These are phyloP conservation scores for Dactylis glomerata DNA, from an alignment of 176 grass and related monocot genomes.

Conservation along the genomic window DNA sequence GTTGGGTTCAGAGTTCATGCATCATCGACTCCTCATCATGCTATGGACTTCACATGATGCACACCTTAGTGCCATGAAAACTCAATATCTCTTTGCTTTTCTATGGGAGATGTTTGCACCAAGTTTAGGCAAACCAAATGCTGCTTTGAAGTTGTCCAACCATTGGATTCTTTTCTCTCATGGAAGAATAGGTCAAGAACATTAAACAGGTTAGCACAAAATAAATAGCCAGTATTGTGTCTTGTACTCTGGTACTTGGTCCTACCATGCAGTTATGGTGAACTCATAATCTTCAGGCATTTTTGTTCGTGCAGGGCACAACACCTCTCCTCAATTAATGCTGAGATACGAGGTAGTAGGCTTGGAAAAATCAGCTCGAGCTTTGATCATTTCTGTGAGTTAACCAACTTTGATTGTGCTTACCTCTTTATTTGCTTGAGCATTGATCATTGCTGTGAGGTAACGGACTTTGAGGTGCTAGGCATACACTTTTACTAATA, in stretches of 20 bases:
- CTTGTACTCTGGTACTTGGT: neutral
- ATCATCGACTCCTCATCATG: neutral
- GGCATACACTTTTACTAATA: neutral
- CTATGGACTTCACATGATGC: conserved; percentile 18
- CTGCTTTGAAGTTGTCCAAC: conserved; percentile 5
- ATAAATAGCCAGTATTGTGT: neutral
- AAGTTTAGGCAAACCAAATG: conserved; percentile 12
- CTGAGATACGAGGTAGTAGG: neutral
- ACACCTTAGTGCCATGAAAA: neutral
- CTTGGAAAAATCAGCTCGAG: conserved; percentile 22
- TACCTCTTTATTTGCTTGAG: neutral
- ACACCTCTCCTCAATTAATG: neutral
- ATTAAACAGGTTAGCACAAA: conserved; percentile 18
- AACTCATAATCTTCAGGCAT: neutral
- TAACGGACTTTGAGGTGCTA: conserved; percentile 2
- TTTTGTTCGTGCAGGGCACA: conserved; percentile 38
- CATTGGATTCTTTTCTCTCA: neutral
- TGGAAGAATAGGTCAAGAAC: conserved; percentile 23
- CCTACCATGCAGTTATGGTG: neutral
- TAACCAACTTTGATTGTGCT: conserved; percentile 1
- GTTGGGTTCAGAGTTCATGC: neutral
- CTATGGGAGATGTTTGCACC: neutral
- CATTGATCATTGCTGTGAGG: neutral
- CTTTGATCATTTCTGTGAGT: conserved; percentile 22
- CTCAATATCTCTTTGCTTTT: neutral